Percentiles rank a stretch among this genome's conserved stretches.
Conservation (phyloP, 371 early-diverging fungal species). For the Apophysomyces elegans region DNA sequence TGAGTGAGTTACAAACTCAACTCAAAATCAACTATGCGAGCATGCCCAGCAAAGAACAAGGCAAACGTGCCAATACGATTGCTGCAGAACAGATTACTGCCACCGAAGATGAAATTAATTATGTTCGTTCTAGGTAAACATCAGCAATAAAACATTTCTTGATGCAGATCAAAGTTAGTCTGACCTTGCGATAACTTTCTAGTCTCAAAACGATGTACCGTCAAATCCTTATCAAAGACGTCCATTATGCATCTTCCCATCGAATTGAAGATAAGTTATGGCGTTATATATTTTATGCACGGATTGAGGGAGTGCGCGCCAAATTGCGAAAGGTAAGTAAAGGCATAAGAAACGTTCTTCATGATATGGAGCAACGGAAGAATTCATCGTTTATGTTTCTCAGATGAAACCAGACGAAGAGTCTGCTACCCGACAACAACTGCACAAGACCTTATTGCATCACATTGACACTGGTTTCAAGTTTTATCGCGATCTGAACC, state of each 20-base stretch:
- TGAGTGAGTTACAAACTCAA: slow-evolving; percentile 46
- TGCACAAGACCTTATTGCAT: slow-evolving; percentile 29
- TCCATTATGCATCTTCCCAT: slow-evolving; percentile 37
- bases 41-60: slow-evolving; percentile 43
- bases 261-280: slow-evolving; percentile 54
- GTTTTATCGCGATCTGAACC: slow-evolving; percentile 49
- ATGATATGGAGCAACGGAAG: neutral
- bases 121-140: slow-evolving; percentile 49
- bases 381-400: neutral
- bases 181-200: neutral
- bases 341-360: too few species aligned
- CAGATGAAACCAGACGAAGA: slow-evolving; percentile 7
- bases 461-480: slow-evolving; percentile 43
- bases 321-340: slow-evolving; percentile 42
- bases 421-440: slow-evolving; percentile 14
- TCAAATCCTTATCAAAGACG: slow-evolving; percentile 32
- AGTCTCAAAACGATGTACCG: slow-evolving; percentile 46
- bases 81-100: slow-evolving; percentile 45
- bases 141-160: neutral
- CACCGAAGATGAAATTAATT: slow-evolving; percentile 52
- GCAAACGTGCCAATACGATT: slow-evolving; percentile 34
- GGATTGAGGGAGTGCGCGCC: slow-evolving; percentile 42
- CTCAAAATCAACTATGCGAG: slow-evolving; percentile 42
- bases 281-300: slow-evolving; percentile 52
- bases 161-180: neutral